Conservation (phyloP, 2,329 filamentous ascomycete genomes). For the Curvularia eragrostidis region DNA sequence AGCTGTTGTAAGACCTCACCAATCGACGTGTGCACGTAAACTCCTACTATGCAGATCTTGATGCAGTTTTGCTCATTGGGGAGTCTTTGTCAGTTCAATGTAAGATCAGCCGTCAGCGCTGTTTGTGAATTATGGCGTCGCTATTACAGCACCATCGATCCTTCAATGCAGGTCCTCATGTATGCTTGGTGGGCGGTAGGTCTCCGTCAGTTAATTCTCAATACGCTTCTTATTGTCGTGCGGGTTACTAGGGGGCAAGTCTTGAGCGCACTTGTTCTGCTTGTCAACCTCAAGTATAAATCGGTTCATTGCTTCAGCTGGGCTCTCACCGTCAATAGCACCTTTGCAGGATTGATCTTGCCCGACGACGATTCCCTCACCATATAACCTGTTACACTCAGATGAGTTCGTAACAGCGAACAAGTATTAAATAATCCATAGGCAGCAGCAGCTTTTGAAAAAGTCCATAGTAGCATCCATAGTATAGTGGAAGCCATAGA, state of each 20-base stretch:
- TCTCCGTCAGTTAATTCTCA: background rate
- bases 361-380: too few relatives aligned
- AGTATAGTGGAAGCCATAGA: background rate
- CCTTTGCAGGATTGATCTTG: too few relatives aligned
- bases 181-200: background rate
- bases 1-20: background rate
- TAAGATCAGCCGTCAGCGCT: background rate
- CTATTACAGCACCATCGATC: background rate
- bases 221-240: background rate
- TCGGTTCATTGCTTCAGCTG: too few relatives aligned
- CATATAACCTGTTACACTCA: background rate
- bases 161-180: background rate
- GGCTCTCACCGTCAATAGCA: too few relatives aligned
- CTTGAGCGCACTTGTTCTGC: background rate
- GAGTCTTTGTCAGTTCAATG: background rate
- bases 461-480: background rate
- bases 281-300: background rate
- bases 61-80: background rate
- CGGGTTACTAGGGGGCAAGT: background rate
- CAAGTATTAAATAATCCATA: background rate
- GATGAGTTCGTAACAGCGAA: background rate
- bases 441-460: background rate
- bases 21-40: background rate
- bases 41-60: background rate
- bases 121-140: background rate